phyloP scores from a whole-genome alignment of 2,329 filamentous ascomycete genomes.

The Hansfordia pulvinata region DNA sequence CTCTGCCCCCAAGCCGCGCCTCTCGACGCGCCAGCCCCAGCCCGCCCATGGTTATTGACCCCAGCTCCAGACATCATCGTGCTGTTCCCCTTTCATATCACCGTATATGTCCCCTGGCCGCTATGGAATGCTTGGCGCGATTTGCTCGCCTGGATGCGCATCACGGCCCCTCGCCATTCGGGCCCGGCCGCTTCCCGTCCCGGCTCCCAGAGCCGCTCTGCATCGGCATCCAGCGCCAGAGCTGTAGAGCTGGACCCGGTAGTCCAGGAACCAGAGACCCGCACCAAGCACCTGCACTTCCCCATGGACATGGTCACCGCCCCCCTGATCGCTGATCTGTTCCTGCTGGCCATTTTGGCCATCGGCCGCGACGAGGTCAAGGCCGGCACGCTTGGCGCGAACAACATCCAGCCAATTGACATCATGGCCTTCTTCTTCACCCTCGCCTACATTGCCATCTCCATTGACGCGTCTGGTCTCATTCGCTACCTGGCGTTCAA shows the following conservation, averaged over 20 bases:
- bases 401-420: slow-evolving; percentile 55
- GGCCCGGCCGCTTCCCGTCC: too few relatives aligned
- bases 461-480: slow-evolving; percentile 61
- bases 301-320: slow-evolving; percentile 61
- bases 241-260: not conserved
- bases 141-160: slow-evolving; percentile 27
- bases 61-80: slow-evolving; percentile 56
- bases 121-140: slow-evolving; percentile 30
- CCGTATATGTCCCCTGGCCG: slow-evolving; percentile 41
- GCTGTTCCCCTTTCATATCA: slow-evolving; percentile 54
- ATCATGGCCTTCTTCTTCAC: slow-evolving; percentile 67
- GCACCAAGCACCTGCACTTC: slow-evolving; percentile 32
- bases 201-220: too few relatives aligned
- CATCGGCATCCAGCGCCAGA: too few relatives aligned
- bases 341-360: slow-evolving; percentile 54
- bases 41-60: too few relatives aligned
- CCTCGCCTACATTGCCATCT: slow-evolving; percentile 63
- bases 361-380: slow-evolving; percentile 54
- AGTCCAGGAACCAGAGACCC: not conserved
- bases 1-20: not conserved
- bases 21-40: slow-evolving; percentile 3
- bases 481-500: slow-evolving; percentile 60
- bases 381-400: slow-evolving; percentile 52
- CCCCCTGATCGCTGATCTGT: slow-evolving; percentile 57
- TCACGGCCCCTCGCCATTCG: slow-evolving; percentile 32